These are phyloP conservation scores for Phyllosticta citribraziliensis DNA, from an alignment of 2,329 filamentous ascomycete species.

Conservation along the genomic window DNA sequence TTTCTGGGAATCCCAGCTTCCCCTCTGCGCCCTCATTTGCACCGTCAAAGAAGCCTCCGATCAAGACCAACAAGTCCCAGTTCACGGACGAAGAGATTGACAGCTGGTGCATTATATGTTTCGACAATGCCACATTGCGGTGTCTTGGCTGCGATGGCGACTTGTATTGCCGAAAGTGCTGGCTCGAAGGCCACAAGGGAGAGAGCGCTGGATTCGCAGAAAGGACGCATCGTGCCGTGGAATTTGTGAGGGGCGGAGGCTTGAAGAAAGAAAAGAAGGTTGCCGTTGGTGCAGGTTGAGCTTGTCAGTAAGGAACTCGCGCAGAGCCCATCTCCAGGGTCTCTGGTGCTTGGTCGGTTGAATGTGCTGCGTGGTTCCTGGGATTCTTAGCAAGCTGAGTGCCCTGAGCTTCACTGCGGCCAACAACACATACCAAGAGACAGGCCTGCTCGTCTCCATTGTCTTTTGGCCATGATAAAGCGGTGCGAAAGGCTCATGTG, in stretches of 20 bases:
- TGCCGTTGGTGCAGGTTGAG: not conserved
- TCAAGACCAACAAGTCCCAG: slow-evolving; percentile 16
- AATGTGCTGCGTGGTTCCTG: not conserved
- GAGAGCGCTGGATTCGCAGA: slow-evolving; percentile 62
- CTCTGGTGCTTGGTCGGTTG: not conserved
- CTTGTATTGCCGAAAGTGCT: slow-evolving; percentile 68
- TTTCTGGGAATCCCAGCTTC: slow-evolving; percentile 26
- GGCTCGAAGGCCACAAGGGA: slow-evolving; percentile 69
- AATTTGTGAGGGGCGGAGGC: slow-evolving; percentile 32
- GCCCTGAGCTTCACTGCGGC: not conserved
- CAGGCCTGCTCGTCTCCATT: not conserved
- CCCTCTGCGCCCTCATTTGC: slow-evolving; percentile 38
- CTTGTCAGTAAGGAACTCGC: not conserved
- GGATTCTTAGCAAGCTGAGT: not conserved
- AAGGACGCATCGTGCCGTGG: slow-evolving; percentile 56
- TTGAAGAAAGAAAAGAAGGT: slow-evolving; percentile 7
- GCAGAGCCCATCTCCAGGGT: not conserved
- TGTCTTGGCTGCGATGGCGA: slow-evolving; percentile 64
- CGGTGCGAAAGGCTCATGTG: not conserved
- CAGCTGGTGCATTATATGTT: slow-evolving; percentile 74
- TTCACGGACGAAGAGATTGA: slow-evolving; percentile 61
- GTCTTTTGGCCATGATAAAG: not conserved
- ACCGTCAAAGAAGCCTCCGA: slow-evolving; percentile 26
- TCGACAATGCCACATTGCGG: slow-evolving; percentile 62
- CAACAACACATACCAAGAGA: not conserved